These are phyloP conservation scores for Pulicaria dysenterica DNA, from an alignment of 129 eudicot genomes.

Conservation along the genomic window DNA sequence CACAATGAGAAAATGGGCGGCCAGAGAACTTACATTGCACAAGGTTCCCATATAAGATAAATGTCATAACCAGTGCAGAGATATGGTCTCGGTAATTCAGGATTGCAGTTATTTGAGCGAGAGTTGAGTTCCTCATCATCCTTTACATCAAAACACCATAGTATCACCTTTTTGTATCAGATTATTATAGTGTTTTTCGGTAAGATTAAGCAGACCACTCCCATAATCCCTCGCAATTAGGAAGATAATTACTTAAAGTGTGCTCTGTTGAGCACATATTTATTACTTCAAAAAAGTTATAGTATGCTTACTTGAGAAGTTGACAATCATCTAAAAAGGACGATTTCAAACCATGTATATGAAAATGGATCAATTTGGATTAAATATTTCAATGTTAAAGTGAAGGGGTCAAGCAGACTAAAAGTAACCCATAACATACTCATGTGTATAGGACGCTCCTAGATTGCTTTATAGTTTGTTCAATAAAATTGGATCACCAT, in stretches of 20 bases:
- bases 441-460: neutral
- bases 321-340: neutral
- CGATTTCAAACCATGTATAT: conserved; percentile 4
- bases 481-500: neutral
- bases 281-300: neutral
- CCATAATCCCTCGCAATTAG: no score
- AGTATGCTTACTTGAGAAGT: conserved; percentile 2
- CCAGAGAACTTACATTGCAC: conserved; percentile 70
- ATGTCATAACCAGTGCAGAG: conserved; percentile 94
- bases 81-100: conserved; percentile 63
- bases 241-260: no score
- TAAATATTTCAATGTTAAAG: neutral
- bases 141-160: conserved; percentile 16
- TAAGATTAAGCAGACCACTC: no score
- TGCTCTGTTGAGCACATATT: no score
- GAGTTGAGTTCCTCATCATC: conserved; percentile 21
- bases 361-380: neutral
- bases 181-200: no score
- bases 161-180: neutral
- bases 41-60: conserved; percentile 96
- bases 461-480: neutral
- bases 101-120: conserved; percentile 27
- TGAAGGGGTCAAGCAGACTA: neutral
- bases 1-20: neutral
- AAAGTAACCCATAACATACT: neutral